Evolutionary conservation across 108 stramenopile species (phyloP), one percentile per base, ranked within the genome.

Genomic region (Cyclotella atomus): DNA sequence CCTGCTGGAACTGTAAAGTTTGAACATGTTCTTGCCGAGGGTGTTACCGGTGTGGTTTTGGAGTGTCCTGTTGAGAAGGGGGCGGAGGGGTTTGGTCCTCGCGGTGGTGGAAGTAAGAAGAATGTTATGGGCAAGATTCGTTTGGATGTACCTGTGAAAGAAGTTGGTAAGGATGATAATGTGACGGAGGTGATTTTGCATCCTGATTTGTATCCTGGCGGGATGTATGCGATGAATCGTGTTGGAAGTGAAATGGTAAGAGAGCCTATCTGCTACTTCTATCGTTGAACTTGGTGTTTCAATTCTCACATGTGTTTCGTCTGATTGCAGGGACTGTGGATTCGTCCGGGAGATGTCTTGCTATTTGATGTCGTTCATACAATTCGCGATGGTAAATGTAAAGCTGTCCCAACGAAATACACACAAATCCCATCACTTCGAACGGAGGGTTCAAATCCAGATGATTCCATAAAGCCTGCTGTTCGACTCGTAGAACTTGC

Each of bases 281-380:
- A 57, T 32, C 2, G 1, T 57, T 1, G 4, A 1, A 32, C 1
- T 32, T 57, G 12, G 10, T 5, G 14, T 30, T 1, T 57, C 29
- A 12, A 2, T 32, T 19, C 16, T 30, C 15, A 30, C 12, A 30
- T 30, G 0, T 57, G 10, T 10, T 53, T n/a, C 52, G 12, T 61
- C 60, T 61, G 23, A 8, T 32, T 6, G 12, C 12, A 61, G 38
- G 90, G 79, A 0, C 24, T 83, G 24, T 94, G 93, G 93, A 71
- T 94, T 46, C 60, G 84, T 29, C 76, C 79, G 4, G 89, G 88
- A 3, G 93, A 94, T 57, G 75, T 75, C 10, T 62, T 94, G 7
- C 59, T 90, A 4, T 91, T 94, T 82, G 93, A 94, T 61, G 84
- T 94, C 20, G 73, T 87, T 55, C 71, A 81, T 49, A 81, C 84